Conservation (phyloP, 371 early-diverging fungal species). For the Cladochytrium tenue region DNA sequence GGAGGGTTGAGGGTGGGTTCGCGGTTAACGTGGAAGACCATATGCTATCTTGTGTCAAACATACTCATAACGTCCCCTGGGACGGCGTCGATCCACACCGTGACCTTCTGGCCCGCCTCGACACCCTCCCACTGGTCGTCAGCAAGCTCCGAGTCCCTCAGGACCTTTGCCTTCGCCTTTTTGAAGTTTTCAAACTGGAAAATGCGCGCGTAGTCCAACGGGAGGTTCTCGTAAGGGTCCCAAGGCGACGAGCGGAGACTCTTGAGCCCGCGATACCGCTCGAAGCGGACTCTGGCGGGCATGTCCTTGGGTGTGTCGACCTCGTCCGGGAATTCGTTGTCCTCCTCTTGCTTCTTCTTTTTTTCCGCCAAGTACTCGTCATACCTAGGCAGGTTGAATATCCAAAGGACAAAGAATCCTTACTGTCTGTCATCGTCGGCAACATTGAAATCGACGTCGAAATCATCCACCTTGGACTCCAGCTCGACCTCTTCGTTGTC, state of each 20-base stretch:
- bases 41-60: too few species aligned
- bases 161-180: constrained; percentile 73
- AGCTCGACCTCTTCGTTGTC: constrained; percentile 81
- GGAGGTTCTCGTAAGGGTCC: constrained; percentile 97
- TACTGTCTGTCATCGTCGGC: constrained; percentile 50
- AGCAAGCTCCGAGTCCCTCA: constrained; percentile 31
- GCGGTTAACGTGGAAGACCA: too few species aligned
- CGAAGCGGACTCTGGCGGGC: constrained; percentile 83
- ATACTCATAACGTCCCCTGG: constrained; percentile 65
- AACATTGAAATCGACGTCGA: constrained; percentile 53
- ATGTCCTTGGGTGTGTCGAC: constrained; percentile 88
- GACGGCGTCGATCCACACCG: constrained; percentile 70
- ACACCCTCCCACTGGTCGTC: constrained; percentile 38
- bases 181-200: constrained; percentile 89
- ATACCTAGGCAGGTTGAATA: constrained; percentile 37
- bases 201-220: constrained; percentile 89
- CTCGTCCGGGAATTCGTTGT: constrained; percentile 93
- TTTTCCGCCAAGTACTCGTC: constrained; percentile 73
- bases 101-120: constrained; percentile 62
- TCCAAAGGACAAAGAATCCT: constrained; percentile 5
- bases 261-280: constrained; percentile 90
- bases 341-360: constrained; percentile 60
- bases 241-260: constrained; percentile 91
- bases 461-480: constrained; percentile 28
- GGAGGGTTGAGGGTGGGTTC: too few species aligned